Conservation (phyloP, 441 rosid genomes). For the Flueggea neowawraea region DNA sequence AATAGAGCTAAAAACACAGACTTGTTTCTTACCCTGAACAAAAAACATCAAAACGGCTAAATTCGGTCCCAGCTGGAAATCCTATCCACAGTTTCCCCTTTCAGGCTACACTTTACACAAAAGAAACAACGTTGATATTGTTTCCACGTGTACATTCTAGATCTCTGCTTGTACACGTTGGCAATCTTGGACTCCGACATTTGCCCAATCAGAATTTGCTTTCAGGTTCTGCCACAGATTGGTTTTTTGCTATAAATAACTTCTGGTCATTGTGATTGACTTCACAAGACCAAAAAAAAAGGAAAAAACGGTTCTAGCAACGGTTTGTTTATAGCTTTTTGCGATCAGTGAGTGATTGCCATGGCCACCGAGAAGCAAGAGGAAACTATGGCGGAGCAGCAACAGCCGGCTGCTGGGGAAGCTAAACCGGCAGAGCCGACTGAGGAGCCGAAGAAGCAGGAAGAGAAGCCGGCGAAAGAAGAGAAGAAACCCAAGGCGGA, state of each 20-base stretch:
- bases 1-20: slow-evolving; percentile 40
- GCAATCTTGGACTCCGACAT: slow-evolving; percentile 22
- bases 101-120: neutral
- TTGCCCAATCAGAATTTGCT: slow-evolving; percentile 14
- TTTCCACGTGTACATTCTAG: slow-evolving; percentile 43
- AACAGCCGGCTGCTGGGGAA: slow-evolving; percentile 20
- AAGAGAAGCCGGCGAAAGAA: slow-evolving; percentile 16
- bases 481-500: slow-evolving; percentile 29
- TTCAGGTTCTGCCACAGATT: slow-evolving; percentile 11
- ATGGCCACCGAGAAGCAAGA: slow-evolving; percentile 27
- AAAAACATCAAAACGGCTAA: neutral
- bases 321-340: neutral
- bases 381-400: slow-evolving; percentile 12
- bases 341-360: neutral
- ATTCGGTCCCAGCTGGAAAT: neutral
- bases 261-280: neutral
- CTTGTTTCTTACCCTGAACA: neutral
- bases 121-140: slow-evolving; percentile 11
- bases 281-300: neutral
- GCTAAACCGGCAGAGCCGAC: slow-evolving; percentile 20
- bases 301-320: neutral
- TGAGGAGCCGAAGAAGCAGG: slow-evolving; percentile 27
- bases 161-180: slow-evolving; percentile 29
- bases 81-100: slow-evolving; percentile 1
- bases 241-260: slow-evolving; percentile 20